Conservation (phyloP, 176 grass and related monocot species). For the Tillandsia leiboldiana region DNA sequence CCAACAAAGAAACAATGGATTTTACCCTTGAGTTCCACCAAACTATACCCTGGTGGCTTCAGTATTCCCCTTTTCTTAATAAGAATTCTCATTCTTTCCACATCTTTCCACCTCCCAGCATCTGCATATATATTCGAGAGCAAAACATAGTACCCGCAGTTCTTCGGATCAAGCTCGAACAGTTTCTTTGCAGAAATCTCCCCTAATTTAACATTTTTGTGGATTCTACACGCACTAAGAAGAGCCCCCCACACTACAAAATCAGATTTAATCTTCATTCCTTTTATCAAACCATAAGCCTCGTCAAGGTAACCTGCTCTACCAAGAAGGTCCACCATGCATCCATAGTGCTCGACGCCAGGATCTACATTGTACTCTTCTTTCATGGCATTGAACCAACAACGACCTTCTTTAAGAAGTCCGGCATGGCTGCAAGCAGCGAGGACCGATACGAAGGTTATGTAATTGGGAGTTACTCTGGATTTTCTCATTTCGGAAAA, state of each 20-base stretch:
- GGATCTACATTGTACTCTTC: constrained; percentile 52
- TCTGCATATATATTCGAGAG: constrained; percentile 85
- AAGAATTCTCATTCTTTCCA: constrained; percentile 54
- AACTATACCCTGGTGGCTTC: constrained; percentile 82
- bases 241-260: constrained; percentile 76
- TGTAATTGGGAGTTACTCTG: constrained; percentile 66
- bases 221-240: constrained; percentile 61
- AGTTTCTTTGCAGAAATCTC: constrained; percentile 64
- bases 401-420: constrained; percentile 53
- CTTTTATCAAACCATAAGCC: constrained; percentile 62
- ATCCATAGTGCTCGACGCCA: constrained; percentile 76
- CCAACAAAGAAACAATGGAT: constrained; percentile 88
- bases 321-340: constrained; percentile 82
- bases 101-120: constrained; percentile 72
- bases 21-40: constrained; percentile 64
- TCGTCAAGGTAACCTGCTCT: constrained; percentile 69
- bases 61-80: constrained; percentile 61
- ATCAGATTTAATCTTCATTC: constrained; percentile 82
- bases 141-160: constrained; percentile 72
- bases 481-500: constrained; percentile 59
- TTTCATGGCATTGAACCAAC: constrained; percentile 69
- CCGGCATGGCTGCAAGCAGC: constrained; percentile 83
- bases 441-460: constrained; percentile 79
- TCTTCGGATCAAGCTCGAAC: constrained; percentile 67
- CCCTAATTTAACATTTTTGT: constrained; percentile 82